phyloP scores from a whole-genome alignment of 2,329 filamentous ascomycete genomes.

The Phyllosticta citribraziliensis region DNA sequence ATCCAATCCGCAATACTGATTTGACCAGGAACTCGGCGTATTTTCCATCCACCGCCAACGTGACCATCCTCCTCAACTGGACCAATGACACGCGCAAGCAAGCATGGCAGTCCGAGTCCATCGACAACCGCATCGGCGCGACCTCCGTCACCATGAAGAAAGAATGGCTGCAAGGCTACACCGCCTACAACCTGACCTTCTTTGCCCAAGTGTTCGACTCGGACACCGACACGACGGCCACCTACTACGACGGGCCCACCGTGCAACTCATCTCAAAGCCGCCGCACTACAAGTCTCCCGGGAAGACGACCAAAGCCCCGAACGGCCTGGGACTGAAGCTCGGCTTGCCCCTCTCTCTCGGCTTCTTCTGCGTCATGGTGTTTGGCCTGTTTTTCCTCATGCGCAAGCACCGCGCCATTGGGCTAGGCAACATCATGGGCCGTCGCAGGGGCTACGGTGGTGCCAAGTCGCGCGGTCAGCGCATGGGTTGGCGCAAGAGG shows the following conservation, averaged over 20 bases:
- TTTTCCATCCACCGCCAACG: constrained; percentile 18
- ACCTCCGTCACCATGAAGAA: constrained; percentile 29
- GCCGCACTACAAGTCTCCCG: constrained; percentile 25
- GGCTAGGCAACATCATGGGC: constrained; percentile 27
- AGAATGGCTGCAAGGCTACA: constrained; percentile 31
- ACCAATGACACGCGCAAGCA: constrained; percentile 23
- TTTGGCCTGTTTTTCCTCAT: constrained; percentile 33
- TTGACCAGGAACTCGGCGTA: constrained; percentile 14
- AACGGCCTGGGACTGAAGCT: constrained; percentile 10
- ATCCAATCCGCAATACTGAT: constrained; percentile 10
- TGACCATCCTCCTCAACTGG: constrained; percentile 24
- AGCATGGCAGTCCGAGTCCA: constrained; percentile 28
- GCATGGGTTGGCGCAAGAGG: constrained; percentile 21
- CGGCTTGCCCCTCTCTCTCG: constrained; percentile 32
- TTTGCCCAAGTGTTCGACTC: constrained; percentile 23
- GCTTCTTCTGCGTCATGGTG: constrained; percentile 27
- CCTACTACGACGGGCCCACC: constrained; percentile 25
- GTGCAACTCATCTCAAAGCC: constrained; percentile 27
- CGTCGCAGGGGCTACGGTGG: constrained; percentile 28
- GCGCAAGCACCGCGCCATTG: constrained; percentile 29
- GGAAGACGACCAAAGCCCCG: constrained; percentile 10
- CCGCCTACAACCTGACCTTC: constrained; percentile 29
- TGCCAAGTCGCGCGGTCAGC: constrained; percentile 26
- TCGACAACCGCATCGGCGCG: constrained; percentile 30
- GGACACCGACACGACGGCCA: constrained; percentile 16